Evolutionary conservation across 805 yeast species (phyloP).

Genomic region (Candida quercuum): DNA sequence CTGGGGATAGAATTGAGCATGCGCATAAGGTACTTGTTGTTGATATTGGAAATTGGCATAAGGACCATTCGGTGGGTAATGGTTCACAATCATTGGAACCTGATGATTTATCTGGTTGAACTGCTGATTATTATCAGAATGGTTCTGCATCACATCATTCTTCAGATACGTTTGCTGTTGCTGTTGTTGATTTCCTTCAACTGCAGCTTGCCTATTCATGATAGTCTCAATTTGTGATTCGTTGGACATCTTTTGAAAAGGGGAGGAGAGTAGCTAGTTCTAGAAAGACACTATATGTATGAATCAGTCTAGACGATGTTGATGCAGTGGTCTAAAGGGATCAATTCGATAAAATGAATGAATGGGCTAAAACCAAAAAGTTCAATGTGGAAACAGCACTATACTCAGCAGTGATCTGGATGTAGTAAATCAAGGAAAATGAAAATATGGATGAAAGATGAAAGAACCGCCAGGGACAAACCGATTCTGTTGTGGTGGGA

Average conservation of each 20-base stretch:
- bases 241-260: not conserved
- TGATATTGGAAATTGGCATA: conserved; percentile 13
- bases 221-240: not conserved
- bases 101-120: conserved; percentile 1
- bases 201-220: not conserved
- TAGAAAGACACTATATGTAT: too few relatives aligned
- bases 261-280: too few relatives aligned
- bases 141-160: not conserved
- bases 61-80: conserved; percentile 13
- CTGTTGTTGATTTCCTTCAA: not conserved
- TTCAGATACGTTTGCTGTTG: not conserved
- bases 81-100: conserved; percentile 18
- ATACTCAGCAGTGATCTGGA: too few relatives aligned
- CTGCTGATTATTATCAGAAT: not conserved
- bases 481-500: too few relatives aligned
- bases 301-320: too few relatives aligned
- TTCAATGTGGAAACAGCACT: too few relatives aligned
- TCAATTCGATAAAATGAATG: too few relatives aligned
- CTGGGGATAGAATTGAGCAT: conserved; percentile 8
- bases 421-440: too few relatives aligned
- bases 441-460: too few relatives aligned
- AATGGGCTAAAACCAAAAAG: too few relatives aligned
- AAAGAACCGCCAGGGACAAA: too few relatives aligned
- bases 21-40: conserved; percentile 11
- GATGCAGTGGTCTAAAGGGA: too few relatives aligned